These are phyloP conservation scores for Termitomyces sp. DNA, from an alignment of 768 basidiomycete genomes.

Conservation along the genomic window DNA sequence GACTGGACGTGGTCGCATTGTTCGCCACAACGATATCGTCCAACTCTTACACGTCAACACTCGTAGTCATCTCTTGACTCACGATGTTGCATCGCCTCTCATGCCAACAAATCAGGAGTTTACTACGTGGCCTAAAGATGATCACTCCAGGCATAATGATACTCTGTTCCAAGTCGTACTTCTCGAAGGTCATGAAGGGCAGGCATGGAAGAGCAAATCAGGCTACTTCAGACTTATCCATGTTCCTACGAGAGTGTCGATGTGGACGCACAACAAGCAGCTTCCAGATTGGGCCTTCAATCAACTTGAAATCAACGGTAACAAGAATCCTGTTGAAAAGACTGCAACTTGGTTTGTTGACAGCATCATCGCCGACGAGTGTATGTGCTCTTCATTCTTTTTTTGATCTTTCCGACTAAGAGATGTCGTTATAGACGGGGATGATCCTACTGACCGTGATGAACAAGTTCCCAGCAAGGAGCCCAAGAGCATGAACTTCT, in stretches of 20 bases:
- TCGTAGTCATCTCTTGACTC: constrained; percentile 78
- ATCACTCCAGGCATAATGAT: constrained; percentile 74
- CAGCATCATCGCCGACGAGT: constrained; percentile 66
- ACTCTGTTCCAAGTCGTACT: constrained; percentile 82
- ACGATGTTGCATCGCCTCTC: constrained; percentile 95
- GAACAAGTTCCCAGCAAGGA: constrained; percentile 49
- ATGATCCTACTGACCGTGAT: constrained; percentile 50
- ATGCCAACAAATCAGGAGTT: constrained; percentile 99
- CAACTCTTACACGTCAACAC: constrained; percentile 88
- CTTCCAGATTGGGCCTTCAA: constrained; percentile 97
- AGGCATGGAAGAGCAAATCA: constrained; percentile 90
- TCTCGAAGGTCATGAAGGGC: constrained; percentile 66
- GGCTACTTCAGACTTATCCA: constrained; percentile 91
- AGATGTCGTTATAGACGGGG: constrained; percentile 33
- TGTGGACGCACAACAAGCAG: constrained; percentile 86
- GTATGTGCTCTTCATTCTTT: constrained; percentile 32
- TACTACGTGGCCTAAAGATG: constrained; percentile 84
- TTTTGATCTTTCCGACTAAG: constrained; percentile 4
- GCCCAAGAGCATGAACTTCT: constrained; percentile 84
- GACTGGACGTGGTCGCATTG: constrained; percentile 86
- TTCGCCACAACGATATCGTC: constrained; percentile 84
- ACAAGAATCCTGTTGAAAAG: constrained; percentile 83
- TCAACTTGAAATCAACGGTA: constrained; percentile 97
- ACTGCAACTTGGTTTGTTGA: constrained; percentile 88
- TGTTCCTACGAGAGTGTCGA: constrained; percentile 80